Evolutionary conservation across 306 rosid species (phyloP).

Genomic region (Lathyrus tuberosus): DNA sequence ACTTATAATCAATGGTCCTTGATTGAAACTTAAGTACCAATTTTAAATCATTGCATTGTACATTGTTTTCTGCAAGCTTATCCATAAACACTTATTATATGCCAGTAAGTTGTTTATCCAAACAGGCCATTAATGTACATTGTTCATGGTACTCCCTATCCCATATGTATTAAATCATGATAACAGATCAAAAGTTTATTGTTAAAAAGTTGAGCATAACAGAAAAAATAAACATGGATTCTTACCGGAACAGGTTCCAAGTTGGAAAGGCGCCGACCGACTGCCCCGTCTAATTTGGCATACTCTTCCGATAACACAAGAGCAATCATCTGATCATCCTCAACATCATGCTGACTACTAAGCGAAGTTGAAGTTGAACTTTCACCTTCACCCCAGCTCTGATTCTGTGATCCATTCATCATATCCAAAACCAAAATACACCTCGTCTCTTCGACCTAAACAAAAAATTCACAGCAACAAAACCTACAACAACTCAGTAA

Average conservation of each 20-base stretch:
- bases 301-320: conserved; percentile 74
- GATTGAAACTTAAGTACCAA: too few relatives aligned
- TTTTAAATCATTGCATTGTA: too few relatives aligned
- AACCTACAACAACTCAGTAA: conserved; percentile 19
- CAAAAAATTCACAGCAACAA: conserved; percentile 5
- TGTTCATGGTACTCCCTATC: too few relatives aligned
- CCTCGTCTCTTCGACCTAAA: conserved; percentile 6
- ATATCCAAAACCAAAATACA: conserved; percentile 14
- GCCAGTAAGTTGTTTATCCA: too few relatives aligned
- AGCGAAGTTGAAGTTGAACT: conserved; percentile 67
- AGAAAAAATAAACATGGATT: conserved; percentile 6
- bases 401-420: conserved; percentile 50
- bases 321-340: conserved; percentile 88
- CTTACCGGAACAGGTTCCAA: conserved; percentile 74
- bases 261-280: conserved; percentile 66
- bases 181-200: too few relatives aligned
- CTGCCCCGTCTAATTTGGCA: conserved; percentile 71
- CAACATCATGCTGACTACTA: conserved; percentile 59
- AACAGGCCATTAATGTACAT: too few relatives aligned
- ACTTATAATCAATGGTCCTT: too few relatives aligned
- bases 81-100: too few relatives aligned
- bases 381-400: conserved; percentile 58
- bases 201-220: conserved; percentile 16
- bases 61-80: too few relatives aligned
- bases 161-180: too few relatives aligned